Evolutionary conservation across 257 asterid genomes (phyloP).

Genomic region (Nyctanthes arbortristis): DNA sequence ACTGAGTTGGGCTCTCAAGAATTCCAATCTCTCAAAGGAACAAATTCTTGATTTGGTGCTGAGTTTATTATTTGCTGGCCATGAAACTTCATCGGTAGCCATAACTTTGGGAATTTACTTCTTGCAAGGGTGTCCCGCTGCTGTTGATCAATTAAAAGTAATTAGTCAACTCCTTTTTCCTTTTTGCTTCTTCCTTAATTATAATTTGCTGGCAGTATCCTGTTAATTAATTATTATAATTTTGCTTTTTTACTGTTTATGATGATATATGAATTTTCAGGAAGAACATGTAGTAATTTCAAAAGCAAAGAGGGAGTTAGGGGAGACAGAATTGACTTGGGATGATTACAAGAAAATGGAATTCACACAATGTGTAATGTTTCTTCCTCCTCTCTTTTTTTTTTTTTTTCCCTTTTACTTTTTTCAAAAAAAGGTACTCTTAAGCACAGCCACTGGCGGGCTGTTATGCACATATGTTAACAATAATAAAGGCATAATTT

Average conservation of each 20-base stretch:
- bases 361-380: conserved; percentile 88
- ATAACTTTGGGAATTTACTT: conserved; percentile 78
- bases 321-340: conserved; percentile 63
- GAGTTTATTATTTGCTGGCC: conserved; percentile 87
- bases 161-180: not conserved
- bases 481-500: not conserved
- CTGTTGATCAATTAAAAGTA: conserved; percentile 59
- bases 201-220: not conserved
- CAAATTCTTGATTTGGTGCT: conserved; percentile 81
- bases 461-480: no score
- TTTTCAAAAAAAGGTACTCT: no score
- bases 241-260: not conserved
- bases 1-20: conserved; percentile 81
- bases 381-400: not conserved
- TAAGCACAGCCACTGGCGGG: no score
- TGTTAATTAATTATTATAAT: not conserved
- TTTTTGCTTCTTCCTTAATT: not conserved
- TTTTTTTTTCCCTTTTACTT: not conserved
- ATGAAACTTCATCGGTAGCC: conserved; percentile 87
- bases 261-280: conserved; percentile 43
- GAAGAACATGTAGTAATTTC: conserved; percentile 64
- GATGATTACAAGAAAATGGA: conserved; percentile 94
- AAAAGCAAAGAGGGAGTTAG: conserved; percentile 41
- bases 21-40: conserved; percentile 75
- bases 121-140: conserved; percentile 65